Evolutionary conservation across 2,329 filamentous ascomycete species (phyloP).

Genomic region (Ophiocordyceps australis): DNA sequence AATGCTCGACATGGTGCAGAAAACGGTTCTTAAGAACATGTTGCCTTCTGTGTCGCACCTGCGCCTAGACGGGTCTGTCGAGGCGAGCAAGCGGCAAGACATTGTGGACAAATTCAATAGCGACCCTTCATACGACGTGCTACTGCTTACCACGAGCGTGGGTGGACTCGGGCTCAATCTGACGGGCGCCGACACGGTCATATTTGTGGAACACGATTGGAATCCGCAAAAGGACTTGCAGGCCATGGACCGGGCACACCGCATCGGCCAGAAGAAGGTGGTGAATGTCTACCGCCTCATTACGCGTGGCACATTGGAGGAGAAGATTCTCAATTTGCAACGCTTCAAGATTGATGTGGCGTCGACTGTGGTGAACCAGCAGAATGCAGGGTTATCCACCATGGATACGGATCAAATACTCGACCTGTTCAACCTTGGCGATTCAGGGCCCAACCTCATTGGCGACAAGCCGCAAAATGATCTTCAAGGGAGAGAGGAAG

Average conservation of each 20-base stretch:
- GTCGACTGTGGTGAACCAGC: conserved; percentile 95
- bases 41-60: conserved; percentile 87
- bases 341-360: conserved; percentile 99
- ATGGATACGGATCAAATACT: conserved; percentile 99
- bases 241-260: conserved; percentile 95
- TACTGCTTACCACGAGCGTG: conserved; percentile 87
- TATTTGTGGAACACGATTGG: conserved; percentile 99
- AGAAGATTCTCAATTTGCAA: conserved; percentile 96
- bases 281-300: conserved; percentile 97
- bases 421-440: conserved; percentile 84
- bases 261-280: conserved; percentile 98
- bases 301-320: conserved; percentile 86
- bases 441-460: conserved; percentile 50
- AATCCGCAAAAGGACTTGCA: conserved; percentile 98
- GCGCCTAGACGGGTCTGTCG: conserved; percentile 84
- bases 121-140: conserved; percentile 87
- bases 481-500: conserved; percentile 50
- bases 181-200: conserved; percentile 94
- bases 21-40: conserved; percentile 75
- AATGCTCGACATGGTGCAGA: conserved; percentile 98
- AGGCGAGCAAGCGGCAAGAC: conserved; percentile 84
- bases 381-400: conserved; percentile 81
- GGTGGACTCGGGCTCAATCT: conserved; percentile 88
- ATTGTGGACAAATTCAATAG: conserved; percentile 99
- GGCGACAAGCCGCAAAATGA: conserved; percentile 38